Evolutionary conservation across 306 rosid genomes (phyloP), one percentile per base, ranked within the genome.

Genomic region (Gynostemma pentaphyllum): DNA sequence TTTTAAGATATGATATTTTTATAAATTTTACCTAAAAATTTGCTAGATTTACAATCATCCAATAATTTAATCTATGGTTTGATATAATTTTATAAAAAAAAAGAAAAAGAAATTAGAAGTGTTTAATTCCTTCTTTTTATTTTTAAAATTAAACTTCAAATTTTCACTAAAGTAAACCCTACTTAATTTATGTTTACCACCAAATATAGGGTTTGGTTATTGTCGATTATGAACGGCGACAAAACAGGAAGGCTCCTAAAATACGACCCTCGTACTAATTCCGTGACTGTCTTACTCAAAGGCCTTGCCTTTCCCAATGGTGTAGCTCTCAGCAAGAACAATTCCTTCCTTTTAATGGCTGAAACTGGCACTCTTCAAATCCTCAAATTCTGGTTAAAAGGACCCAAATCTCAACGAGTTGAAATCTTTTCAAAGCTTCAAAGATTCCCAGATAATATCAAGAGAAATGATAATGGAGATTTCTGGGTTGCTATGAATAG

Each of bases 261-360:
- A 45, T 87, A 79, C 45, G 84, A 83, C 22, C 82, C 82, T 0
- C 37, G 7, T 0, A 81, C 77, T 21, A 63, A 78, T 52, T 23
- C 62, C 27, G 83, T 76, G 14, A 69, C 75, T 0, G 82, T 87
- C 2, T 45, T 83, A 57, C 64, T 74, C 24, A 40, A 50, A 2
- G 80, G 69, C 23, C 65, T 87, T 21, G 84, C 79, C 29, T 79
- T 83, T 59, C 76, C 95, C 0, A 80, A 87, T 21, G 90, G 95
- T 2, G 80, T 87, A 46, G 95, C 88, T 16, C 73, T 81, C n/a
- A 87, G 80, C 74, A 48, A 68, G 14, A 81, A 83, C 73, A 70
- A 10, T 0, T 77, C 88, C 0, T 83, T 81, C 56, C 69, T 87
- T 39, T 59, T 83, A 5, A 19, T 83, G 4, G 80, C 79, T 0